Evolutionary conservation across 169 alveolate species (phyloP).

Genomic region (Plasmodium gonderi): DNA sequence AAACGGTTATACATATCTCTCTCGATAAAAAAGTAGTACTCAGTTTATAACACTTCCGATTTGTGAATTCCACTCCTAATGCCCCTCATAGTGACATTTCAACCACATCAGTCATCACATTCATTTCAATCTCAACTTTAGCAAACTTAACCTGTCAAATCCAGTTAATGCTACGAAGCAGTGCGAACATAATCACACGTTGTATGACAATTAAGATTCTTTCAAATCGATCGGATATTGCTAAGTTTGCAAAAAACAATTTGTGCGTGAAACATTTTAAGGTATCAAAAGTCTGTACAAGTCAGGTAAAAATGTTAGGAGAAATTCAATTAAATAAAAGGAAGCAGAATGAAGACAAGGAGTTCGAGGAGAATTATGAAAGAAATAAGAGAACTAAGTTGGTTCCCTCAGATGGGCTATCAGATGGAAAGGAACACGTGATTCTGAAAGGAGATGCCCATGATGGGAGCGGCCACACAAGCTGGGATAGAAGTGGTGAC

Average conservation of each 20-base stretch:
- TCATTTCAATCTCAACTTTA: too few species aligned
- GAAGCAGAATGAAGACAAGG: neutral
- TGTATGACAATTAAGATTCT: neutral
- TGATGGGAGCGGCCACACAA: neutral
- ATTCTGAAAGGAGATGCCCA: neutral
- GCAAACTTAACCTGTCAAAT: neutral
- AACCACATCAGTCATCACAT: too few species aligned
- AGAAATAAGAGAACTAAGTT: slow-evolving; percentile 6
- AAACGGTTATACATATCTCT: too few species aligned
- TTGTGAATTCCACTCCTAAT: too few species aligned
- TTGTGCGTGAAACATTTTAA: neutral
- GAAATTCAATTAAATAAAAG: neutral
- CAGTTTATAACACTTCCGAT: too few species aligned
- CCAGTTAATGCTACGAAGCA: neutral
- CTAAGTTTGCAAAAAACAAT: neutral
- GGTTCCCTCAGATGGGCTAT: neutral
- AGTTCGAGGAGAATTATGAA: neutral
- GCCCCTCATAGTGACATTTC: too few species aligned
- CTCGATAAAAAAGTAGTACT: too few species aligned
- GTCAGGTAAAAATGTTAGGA: slow-evolving; percentile 11
- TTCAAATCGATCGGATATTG: neutral
- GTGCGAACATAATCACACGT: neutral
- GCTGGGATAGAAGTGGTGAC: too few species aligned
- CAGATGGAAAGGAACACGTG: neutral
- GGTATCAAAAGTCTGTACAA: neutral